Evolutionary conservation across 2,329 filamentous ascomycete genomes (phyloP), one percentile per base, ranked within the genome.

Genomic region (Cladosporium sp.): DNA sequence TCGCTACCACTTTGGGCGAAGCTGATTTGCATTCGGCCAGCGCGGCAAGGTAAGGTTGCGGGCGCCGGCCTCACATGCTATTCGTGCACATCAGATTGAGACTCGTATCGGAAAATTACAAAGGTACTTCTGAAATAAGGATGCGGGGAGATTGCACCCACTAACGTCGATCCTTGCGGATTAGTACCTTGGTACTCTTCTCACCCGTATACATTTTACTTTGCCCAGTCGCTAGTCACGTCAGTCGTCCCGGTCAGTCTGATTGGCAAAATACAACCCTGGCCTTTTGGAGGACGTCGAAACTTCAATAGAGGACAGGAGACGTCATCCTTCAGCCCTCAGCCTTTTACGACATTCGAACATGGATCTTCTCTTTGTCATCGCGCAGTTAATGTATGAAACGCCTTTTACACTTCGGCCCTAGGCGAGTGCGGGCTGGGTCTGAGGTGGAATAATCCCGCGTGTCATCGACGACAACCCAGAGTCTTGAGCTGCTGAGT

Each of bases 81-180:
- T 55, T 33, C n/a, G 52, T 57, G 5, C 55, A 40, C 14, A 35
- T 23, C 55, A 57, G 29, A n/a, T 46, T 55, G 31, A 29, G 16
- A 31, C 33, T 59, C 56, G 56, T 59, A 59, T 59, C 56, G 56
- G 37, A 31, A 40, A 59, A 8, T 46, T 59, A 59, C 56, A 46
- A 46, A 29, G 33, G 21, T 26, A 28, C 56, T 4, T 46, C 37
- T 26, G 16, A 18, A 23, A 21, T 59, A 28, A 40, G 37, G 56
- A 59, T 59, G 56, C 56, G 56, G 56, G 56, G 56, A 59, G 56
- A 29, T 59, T 59, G 3, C 12, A 18, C 33, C n/a, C 31, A 14
- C 21, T 23, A 40, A 59, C 18, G 56, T 29, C 33, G 56, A 59
- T 59, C 35, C 35, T 29, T 37, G 23, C 28, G 37, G 37, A 23